Percentiles rank a stretch among this genome's conserved stretches.
phyloP scores from a whole-genome alignment of 176 grass and related monocot species.

The Eremochloa ophiuroides region DNA sequence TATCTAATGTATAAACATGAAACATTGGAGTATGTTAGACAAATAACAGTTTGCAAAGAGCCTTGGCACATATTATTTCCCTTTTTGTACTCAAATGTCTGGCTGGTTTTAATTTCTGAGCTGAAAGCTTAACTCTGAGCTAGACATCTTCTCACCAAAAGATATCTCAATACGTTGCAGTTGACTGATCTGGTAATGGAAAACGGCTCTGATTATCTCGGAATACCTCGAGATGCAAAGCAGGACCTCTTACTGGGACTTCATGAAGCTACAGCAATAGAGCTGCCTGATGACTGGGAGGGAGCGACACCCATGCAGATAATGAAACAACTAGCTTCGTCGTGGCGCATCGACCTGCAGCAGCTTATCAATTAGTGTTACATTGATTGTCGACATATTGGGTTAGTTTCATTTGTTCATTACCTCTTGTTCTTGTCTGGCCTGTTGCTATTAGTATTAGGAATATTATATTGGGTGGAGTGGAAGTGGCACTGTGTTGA shows the following conservation, averaged over 20 bases:
- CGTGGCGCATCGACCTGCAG: conserved; percentile 82
- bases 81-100: not conserved
- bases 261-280: conserved; percentile 53
- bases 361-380: conserved; percentile 59
- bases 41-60: conserved; percentile 2
- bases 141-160: not conserved
- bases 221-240: conserved; percentile 62
- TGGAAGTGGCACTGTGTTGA: conserved; percentile 21
- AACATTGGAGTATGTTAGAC: not conserved
- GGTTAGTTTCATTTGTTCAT: conserved; percentile 53
- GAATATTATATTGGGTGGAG: conserved; percentile 40
- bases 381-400: conserved; percentile 36
- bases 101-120: conserved; percentile 2
- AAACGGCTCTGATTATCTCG: conserved; percentile 68
- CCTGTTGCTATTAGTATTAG: conserved; percentile 36
- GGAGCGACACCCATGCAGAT: conserved; percentile 76
- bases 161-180: conserved; percentile 38
- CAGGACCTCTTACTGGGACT: conserved; percentile 72
- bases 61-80: not conserved
- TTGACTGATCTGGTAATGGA: conserved; percentile 81
- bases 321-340: conserved; percentile 91
- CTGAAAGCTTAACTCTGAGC: conserved; percentile 9
- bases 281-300: conserved; percentile 81
- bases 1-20: not conserved
- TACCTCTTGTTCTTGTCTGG: conserved; percentile 17